Base-by-base conservation (phyloP, 768 basidiomycete species). In the Lentinula lateritia region DNA sequence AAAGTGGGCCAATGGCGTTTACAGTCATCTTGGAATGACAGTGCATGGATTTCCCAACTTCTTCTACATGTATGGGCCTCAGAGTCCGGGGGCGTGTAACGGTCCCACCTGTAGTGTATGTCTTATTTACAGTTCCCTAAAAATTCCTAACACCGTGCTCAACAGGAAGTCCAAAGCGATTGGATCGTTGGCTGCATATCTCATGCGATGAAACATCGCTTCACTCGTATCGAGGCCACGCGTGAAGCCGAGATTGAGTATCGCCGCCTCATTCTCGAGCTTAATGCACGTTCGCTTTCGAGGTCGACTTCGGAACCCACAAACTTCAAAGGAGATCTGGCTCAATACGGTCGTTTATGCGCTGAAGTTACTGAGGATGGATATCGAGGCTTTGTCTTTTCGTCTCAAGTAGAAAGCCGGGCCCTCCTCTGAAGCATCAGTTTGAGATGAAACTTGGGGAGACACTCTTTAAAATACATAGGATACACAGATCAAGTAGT, bases 21-120 rank as follows among this genome's bases (percentile, higher is more conserved):
- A 64, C 2, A 71, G 68, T 5, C 64, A 70, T 50, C 61, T 71
- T 10, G 70, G 70, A n/a, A 35, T 70, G 65, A 61, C 64, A 12
- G 59, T 50, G 4, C 53, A 66, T 7, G 59, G 63, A 23, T 71
- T 62, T 53, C 70, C 69, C 0, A 71, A 71, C 50, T 67, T 71
- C 68, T 71, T 70, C 60, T 69, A 65, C 58, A 60, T 62, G 16
- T 69, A 68, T 56, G 70, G 69, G 2, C 68, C 69, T 23, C 70
- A 71, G 7, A 68, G 28, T 6, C 69, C 70, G 2, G 69, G 69
- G 6, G 69, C 68, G 1, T 67, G 69, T 39, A 71, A 69, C 50
- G 69, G 69, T 2, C 70, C 70, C 6, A 70, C 66, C 3, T 68
- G 66, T 23, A 52, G 61, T 32, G 70, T 71, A 62, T n/a, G 69